Evolutionary conservation across 495 filamentous ascomycete species (phyloP), one percentile per base, ranked within the genome.

Genomic region (Penicillium odoratum): DNA sequence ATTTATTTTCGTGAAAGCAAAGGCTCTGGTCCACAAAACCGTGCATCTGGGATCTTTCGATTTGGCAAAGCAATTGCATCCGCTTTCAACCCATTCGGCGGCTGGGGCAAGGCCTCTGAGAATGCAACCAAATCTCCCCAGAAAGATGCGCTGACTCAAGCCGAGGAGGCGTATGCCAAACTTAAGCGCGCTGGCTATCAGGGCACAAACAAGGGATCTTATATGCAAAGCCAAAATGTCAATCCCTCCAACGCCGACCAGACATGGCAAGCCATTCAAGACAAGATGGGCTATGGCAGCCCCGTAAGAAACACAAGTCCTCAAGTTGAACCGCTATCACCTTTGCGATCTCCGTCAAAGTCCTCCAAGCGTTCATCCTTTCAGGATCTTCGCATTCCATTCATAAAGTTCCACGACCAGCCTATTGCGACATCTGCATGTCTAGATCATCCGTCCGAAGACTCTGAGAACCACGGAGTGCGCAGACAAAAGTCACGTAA

Each of bases 101-200:
- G 70, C 7, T 81, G 76, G 78, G 59, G 70, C 8, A 77, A 69
- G 42, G 57, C 66, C 11, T 68, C 71, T 13, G 63, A 68, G 50
- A 64, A 66, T 49, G 58, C 44, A 16, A 62, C 47, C 46, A 72
- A 69, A 45, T 50, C 61, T 30, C 54, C 60, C 5, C 66, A 78
- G 36, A 69, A 78, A 34, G 72, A 76, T 56, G 62, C 73, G 31
- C 74, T 82, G 25, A 70, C 63, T 15, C 81, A 76, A 60, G 84
- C 81, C 1, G 80, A 84, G 63, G 67, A 69, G 55, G 78, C 81
- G 0, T 90, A 90, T 66, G 78, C 80, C 6, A 78, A 85, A 63
- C 65, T 88, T 56, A 89, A 90, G 71, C 74, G 76, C 55, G 70
- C 72, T 10, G 85, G 85, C 0, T 84, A 83, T 51, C 72, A 81